A percentile compares a stretch with the other conserved stretches of the same genome.
phyloP scores from a whole-genome alignment of 2,329 filamentous ascomycete species.

The Paecilomyces variotii region DNA sequence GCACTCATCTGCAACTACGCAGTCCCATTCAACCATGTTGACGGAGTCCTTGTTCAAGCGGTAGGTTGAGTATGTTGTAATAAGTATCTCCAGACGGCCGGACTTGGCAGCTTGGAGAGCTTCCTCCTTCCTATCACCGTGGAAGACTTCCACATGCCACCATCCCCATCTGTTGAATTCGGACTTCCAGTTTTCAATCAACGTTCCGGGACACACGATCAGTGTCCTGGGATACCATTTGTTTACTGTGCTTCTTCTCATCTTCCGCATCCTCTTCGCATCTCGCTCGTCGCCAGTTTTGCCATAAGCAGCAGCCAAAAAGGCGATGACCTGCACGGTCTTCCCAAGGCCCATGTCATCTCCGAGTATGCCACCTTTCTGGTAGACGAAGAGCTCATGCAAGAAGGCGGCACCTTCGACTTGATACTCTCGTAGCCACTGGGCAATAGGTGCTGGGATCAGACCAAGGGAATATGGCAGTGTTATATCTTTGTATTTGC shows the following conservation, averaged over 20 bases:
- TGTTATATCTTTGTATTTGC: constrained; percentile 65
- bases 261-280: constrained; percentile 76
- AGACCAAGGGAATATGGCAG: constrained; percentile 68
- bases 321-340: constrained; percentile 91
- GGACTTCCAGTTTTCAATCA: constrained; percentile 86
- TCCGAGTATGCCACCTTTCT: constrained; percentile 81
- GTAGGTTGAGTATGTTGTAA: constrained; percentile 92
- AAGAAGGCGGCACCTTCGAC: constrained; percentile 77
- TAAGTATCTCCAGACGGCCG: constrained; percentile 78
- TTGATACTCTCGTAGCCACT: constrained; percentile 88
- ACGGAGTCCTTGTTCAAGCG: constrained; percentile 64
- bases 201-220: constrained; percentile 78
- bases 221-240: constrained; percentile 77
- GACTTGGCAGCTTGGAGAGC: constrained; percentile 64
- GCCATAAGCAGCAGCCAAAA: constrained; percentile 83
- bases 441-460: constrained; percentile 82
- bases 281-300: constrained; percentile 89
- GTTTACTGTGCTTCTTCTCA: constrained; percentile 52
- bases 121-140: constrained; percentile 64
- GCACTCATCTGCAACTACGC: constrained; percentile 88
- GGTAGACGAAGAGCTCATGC: constrained; percentile 81
- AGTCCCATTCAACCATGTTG: constrained; percentile 88
- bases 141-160: constrained; percentile 82
- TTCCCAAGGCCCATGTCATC: constrained; percentile 98
- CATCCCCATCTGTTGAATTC: constrained; percentile 88